Conservation (phyloP, 129 eudicot species). For the Silybum marianum region DNA sequence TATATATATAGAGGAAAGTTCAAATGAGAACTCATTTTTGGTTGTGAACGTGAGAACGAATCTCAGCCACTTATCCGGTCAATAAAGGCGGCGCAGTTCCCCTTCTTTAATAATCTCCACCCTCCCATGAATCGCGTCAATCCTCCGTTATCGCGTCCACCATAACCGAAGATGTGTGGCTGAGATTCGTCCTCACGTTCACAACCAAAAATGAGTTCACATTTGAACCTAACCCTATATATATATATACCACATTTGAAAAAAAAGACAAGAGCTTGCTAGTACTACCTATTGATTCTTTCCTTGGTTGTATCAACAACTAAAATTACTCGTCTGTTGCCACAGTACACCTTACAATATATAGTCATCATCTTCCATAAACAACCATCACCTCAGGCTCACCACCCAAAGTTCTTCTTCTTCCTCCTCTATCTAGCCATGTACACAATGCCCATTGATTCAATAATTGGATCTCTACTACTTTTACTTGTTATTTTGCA, state of each 20-base stretch:
- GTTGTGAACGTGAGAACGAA: too few species aligned
- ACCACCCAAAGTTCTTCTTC: neutral
- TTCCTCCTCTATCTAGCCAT: slow-evolving; percentile 8
- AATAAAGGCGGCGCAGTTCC: too few species aligned
- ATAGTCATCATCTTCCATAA: neutral
- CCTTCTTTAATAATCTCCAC: too few species aligned
- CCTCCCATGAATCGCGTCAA: too few species aligned
- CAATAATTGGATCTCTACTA: slow-evolving; percentile 9
- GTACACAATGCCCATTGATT: slow-evolving; percentile 25
- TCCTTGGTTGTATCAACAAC: slow-evolving; percentile 41
- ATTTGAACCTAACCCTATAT: too few species aligned
- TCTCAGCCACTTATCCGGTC: too few species aligned
- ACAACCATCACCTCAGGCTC: neutral
- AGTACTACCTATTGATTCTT: slow-evolving; percentile 23
- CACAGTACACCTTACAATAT: neutral
- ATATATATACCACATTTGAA: neutral
- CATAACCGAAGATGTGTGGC: too few species aligned
- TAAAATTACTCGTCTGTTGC: neutral
- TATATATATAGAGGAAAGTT: too few species aligned
- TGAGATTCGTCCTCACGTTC: too few species aligned
- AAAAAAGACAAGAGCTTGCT: neutral
- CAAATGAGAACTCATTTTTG: too few species aligned
- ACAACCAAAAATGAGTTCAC: too few species aligned
- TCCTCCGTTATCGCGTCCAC: too few species aligned
- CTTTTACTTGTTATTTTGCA: slow-evolving; percentile 22